Conservation (phyloP, 2,329 filamentous ascomycete species). For the Fusarium dimerum region DNA sequence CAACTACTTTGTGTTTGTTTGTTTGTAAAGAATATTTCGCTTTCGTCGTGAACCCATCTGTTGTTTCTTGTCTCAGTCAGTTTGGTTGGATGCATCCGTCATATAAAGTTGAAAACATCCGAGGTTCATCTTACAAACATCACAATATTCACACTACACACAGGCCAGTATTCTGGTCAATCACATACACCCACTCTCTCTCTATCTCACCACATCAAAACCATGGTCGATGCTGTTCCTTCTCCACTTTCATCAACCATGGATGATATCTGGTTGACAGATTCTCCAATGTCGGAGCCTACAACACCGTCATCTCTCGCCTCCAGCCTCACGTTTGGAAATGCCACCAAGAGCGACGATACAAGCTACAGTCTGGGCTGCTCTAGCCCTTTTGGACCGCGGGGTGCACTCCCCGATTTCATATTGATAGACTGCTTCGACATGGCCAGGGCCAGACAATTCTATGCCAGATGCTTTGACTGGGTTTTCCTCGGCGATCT, state of each 20-base stretch:
- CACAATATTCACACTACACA: background rate
- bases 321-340: slow-evolving; percentile 13
- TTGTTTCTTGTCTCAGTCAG: background rate
- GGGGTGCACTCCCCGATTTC: slow-evolving; percentile 23
- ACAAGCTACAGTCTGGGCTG: background rate
- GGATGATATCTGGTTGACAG: background rate
- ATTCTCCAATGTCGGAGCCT: slow-evolving; percentile 19
- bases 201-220: background rate
- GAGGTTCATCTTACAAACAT: background rate
- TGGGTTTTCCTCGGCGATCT: slow-evolving; percentile 26
- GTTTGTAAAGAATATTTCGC: too few species aligned
- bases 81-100: background rate
- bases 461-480: slow-evolving; percentile 27
- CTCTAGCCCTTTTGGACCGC: slow-evolving; percentile 5
- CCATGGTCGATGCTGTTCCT: slow-evolving; percentile 9
- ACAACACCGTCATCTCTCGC: slow-evolving; percentile 17
- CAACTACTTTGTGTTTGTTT: background rate
- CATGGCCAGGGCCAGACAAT: slow-evolving; percentile 20
- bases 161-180: background rate
- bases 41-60: too few species aligned
- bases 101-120: background rate
- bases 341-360: slow-evolving; percentile 7
- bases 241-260: slow-evolving; percentile 1
- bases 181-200: background rate
- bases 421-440: slow-evolving; percentile 26